Evolutionary conservation across 1,284 basidiomycete genomes (phyloP), one percentile per base, ranked within the genome.

Genomic region (Pulveroboletus sp.): DNA sequence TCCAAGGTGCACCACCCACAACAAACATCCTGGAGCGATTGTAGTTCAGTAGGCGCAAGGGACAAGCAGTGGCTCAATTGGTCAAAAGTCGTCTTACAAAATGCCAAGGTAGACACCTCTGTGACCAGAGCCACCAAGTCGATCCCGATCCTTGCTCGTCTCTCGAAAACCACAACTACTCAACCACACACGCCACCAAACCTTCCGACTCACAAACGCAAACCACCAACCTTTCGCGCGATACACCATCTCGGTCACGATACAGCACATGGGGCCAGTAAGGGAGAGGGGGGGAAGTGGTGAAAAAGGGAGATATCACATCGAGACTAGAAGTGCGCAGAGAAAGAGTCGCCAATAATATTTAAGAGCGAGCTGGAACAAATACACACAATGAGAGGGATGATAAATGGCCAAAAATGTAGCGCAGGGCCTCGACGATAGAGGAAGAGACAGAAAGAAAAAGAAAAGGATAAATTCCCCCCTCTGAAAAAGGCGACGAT

Each of bases 301-400:
- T 17, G 25, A 51, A 47, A 50, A 58, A 49, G 44, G n/a, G 22
- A 54, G 42, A 64, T 58, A 49, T 68, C 57, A 68, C 57, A 45
- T 54, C 52, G 57, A 56, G 29, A 69, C 62, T 66, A 66, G 39
- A 51, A 64, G 40, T 45, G 63, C 40, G 53, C 50, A 52, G 33
- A 43, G 42, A 54, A 51, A 62, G 52, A 52, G 53, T 60, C 72
- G 49, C 70, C 63, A 61, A 63, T 50, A 62, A 69, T 67, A 70
- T 72, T 71, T 72, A 73, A 59, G 59, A 57, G 39, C 43, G 50
- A 58, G 57, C 39, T 35, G 50, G 50, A 63, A 70, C 60, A 62
- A 59, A 56, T 58, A 69, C 53, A 65, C 47, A 62, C 59, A 58
- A 47, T 52, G 45, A 38, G 33, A 48, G 45, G 51, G 50, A 31